Percentiles rank a stretch among this genome's conserved stretches.
Conservation (phyloP, 192 early-diverging fungal genomes). For the Entophlyctis helioformis region DNA sequence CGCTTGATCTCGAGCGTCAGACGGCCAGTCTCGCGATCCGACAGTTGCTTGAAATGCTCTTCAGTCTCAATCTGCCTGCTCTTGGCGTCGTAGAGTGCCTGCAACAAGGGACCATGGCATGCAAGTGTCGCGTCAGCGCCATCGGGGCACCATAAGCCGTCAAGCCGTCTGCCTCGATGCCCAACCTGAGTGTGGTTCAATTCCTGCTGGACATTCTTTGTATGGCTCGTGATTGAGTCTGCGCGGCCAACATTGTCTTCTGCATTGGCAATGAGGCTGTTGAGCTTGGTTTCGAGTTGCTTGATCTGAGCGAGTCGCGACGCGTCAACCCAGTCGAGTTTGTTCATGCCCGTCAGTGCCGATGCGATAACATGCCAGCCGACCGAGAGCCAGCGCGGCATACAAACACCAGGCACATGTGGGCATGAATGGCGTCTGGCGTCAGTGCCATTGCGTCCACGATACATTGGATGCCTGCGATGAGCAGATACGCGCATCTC, state of each 20-base stretch:
- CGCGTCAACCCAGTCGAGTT: neutral
- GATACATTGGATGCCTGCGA: too few relatives aligned
- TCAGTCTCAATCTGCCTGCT: conserved; percentile 45
- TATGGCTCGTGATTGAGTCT: conserved; percentile 32
- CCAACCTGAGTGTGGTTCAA: conserved; percentile 35
- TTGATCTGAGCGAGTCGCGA: conserved; percentile 19
- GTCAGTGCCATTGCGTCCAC: too few relatives aligned
- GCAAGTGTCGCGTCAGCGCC: neutral
- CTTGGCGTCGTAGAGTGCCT: conserved; percentile 41
- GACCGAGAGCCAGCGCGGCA: too few relatives aligned
- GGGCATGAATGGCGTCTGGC: too few relatives aligned
- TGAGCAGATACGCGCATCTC: too few relatives aligned
- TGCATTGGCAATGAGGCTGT: conserved; percentile 16
- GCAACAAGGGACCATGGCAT: neutral
- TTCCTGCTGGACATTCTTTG: conserved; percentile 47
- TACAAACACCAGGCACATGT: too few relatives aligned
- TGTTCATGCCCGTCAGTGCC: neutral
- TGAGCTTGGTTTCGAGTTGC: conserved; percentile 21
- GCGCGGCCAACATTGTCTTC: conserved; percentile 39
- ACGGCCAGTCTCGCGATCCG: conserved; percentile 39
- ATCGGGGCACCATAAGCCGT: neutral
- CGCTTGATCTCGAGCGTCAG: conserved; percentile 32
- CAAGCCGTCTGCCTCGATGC: neutral
- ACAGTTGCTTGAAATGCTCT: conserved; percentile 46
- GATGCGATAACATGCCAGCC: neutral